Evolutionary conservation across 1,284 basidiomycete species (phyloP).

Genomic region (Melampsora larici-populina): DNA sequence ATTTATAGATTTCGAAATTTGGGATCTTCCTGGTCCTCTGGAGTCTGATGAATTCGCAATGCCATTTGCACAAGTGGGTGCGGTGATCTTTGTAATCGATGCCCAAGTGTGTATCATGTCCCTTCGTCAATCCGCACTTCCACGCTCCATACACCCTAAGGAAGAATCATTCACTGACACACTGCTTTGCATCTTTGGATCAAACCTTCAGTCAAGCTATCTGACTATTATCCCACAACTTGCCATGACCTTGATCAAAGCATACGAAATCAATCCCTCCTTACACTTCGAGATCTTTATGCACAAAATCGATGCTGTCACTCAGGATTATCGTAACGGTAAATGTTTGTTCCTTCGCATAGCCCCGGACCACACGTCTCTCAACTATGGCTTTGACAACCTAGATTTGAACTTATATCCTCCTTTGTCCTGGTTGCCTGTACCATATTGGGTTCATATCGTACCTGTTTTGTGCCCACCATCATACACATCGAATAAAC

Average conservation of each 20-base stretch:
- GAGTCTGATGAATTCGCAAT: slow-evolving; percentile 45
- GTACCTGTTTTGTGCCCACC: background rate
- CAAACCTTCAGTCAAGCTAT: slow-evolving; percentile 61
- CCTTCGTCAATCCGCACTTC: slow-evolving; percentile 7
- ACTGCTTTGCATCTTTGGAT: slow-evolving; percentile 39
- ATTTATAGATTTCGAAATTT: slow-evolving; percentile 86
- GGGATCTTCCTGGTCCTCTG: slow-evolving; percentile 78
- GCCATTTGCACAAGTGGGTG: slow-evolving; percentile 48
- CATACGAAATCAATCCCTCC: slow-evolving; percentile 67
- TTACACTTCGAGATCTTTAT: slow-evolving; percentile 89
- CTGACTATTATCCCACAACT: slow-evolving; percentile 53
- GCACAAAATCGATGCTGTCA: slow-evolving; percentile 89
- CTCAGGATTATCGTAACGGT: slow-evolving; percentile 90
- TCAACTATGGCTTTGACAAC: background rate
- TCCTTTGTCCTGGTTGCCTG: background rate
- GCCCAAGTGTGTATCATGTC: slow-evolving; percentile 66
- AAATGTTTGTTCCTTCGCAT: slow-evolving; percentile 49
- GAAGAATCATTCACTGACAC: slow-evolving; percentile 17
- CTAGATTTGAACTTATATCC: slow-evolving; percentile 15
- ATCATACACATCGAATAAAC: slow-evolving; percentile 58
- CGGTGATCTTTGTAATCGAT: slow-evolving; percentile 89
- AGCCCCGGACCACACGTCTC: slow-evolving; percentile 24
- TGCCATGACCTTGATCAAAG: slow-evolving; percentile 52
- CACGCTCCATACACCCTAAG: background rate
- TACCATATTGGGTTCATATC: slow-evolving; percentile 4